phyloP scores from a whole-genome alignment of 2,329 filamentous ascomycete species.

The Pseudopithomyces chartarum region DNA sequence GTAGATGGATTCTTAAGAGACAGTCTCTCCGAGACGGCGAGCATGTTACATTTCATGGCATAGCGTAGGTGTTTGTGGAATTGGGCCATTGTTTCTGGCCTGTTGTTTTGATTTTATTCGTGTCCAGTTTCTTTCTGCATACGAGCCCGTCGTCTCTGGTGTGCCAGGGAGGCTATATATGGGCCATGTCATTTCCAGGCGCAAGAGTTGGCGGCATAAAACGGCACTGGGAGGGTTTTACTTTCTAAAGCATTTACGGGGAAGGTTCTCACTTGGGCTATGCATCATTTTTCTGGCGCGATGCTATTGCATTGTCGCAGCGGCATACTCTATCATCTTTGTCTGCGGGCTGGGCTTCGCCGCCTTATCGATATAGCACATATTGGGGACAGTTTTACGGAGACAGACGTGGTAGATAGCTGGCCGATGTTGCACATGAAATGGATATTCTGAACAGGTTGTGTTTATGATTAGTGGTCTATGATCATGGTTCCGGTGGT shows the following conservation, averaged over 20 bases:
- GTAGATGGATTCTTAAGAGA: constrained; percentile 6
- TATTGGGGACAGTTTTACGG: not conserved
- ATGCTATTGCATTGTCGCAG: constrained; percentile 7
- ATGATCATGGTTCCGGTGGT: too few species aligned
- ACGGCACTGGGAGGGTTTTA: constrained; percentile 4
- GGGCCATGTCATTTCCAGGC: constrained; percentile 6
- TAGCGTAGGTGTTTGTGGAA: constrained; percentile 6
- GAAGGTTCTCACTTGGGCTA: not conserved
- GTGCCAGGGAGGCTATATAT: not conserved
- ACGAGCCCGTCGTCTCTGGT: not conserved
- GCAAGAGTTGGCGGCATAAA: constrained; percentile 6
- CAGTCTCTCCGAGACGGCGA: constrained; percentile 8
- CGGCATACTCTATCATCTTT: not conserved
- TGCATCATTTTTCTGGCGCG: constrained; percentile 8
- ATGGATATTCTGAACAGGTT: not conserved
- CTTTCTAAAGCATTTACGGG: constrained; percentile 9
- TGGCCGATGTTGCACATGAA: constrained; percentile 5
- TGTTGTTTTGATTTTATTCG: constrained; percentile 1
- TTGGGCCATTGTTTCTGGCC: not conserved
- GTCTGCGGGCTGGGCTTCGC: not conserved
- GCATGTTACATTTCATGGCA: not conserved
- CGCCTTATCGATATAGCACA: constrained; percentile 4
- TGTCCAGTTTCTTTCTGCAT: constrained; percentile 12
- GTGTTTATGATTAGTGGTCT: too few species aligned
- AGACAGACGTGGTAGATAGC: constrained; percentile 1